phyloP scores from a whole-genome alignment of 148 eudicot species.

The Silene conica region DNA sequence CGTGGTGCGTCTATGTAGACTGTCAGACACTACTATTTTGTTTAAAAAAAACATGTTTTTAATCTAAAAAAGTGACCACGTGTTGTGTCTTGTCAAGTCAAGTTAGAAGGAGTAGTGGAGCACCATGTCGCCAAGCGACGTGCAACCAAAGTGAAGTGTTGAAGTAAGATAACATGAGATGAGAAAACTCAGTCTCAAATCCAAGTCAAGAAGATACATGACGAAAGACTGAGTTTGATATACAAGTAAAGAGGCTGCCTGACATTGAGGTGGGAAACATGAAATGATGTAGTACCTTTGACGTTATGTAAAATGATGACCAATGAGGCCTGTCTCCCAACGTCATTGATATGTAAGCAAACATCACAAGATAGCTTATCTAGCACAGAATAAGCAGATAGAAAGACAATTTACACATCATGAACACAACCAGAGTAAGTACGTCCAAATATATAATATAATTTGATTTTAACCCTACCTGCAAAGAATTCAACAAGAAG shows the following conservation, averaged over 20 bases:
- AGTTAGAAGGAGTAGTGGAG: neutral
- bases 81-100: neutral
- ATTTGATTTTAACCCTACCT: neutral
- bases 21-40: neutral
- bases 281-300: conserved; percentile 39
- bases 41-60: neutral
- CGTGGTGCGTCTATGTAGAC: neutral
- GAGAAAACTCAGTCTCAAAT: neutral
- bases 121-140: neutral
- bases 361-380: conserved; percentile 74
- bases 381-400: conserved; percentile 24
- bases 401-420: neutral
- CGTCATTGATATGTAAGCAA: conserved; percentile 57
- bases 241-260: neutral
- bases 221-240: neutral
- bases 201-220: neutral
- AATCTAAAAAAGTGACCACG: neutral
- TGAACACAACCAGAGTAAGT: neutral
- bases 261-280: neutral
- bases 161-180: neutral
- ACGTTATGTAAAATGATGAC: conserved; percentile 46
- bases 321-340: conserved; percentile 44
- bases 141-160: neutral
- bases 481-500: neutral
- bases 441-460: neutral